These are phyloP conservation scores for Alternaria triticimaculans DNA, from an alignment of 2,329 filamentous ascomycete genomes.

Conservation along the genomic window DNA sequence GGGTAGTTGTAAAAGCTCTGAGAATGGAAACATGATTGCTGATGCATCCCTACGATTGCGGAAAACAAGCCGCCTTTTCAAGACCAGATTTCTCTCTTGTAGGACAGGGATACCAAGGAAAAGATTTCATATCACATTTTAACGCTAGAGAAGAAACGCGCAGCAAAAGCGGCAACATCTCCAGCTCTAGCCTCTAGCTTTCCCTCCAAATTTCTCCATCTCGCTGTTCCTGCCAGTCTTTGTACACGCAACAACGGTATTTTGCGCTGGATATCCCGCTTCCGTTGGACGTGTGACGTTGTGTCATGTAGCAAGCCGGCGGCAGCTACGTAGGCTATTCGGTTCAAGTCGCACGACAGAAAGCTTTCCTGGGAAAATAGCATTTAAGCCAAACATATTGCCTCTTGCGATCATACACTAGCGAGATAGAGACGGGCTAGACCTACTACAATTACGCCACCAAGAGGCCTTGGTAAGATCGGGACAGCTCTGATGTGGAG, in stretches of 20 bases:
- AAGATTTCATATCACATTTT: conserved; percentile 11
- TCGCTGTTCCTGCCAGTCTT: conserved; percentile 13
- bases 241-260: conserved; percentile 10
- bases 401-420: neutral
- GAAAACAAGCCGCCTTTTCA: conserved; percentile 25
- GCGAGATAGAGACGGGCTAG: neutral
- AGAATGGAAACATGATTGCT: conserved; percentile 7
- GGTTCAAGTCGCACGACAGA: conserved; percentile 7
- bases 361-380: neutral
- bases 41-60: neutral
- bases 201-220: neutral
- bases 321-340: conserved; percentile 13
- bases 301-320: conserved; percentile 17
- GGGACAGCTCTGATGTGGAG: neutral
- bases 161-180: neutral
- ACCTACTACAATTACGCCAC: neutral
- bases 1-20: neutral
- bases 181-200: neutral
- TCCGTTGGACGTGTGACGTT: conserved; percentile 21
- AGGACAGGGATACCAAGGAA: conserved; percentile 15
- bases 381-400: neutral
- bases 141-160: conserved; percentile 10
- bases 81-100: conserved; percentile 11
- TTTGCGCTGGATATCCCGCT: conserved; percentile 9
- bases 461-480: neutral